Conservation (phyloP, 1,284 basidiomycete species). For the Inonotus obliquus region DNA sequence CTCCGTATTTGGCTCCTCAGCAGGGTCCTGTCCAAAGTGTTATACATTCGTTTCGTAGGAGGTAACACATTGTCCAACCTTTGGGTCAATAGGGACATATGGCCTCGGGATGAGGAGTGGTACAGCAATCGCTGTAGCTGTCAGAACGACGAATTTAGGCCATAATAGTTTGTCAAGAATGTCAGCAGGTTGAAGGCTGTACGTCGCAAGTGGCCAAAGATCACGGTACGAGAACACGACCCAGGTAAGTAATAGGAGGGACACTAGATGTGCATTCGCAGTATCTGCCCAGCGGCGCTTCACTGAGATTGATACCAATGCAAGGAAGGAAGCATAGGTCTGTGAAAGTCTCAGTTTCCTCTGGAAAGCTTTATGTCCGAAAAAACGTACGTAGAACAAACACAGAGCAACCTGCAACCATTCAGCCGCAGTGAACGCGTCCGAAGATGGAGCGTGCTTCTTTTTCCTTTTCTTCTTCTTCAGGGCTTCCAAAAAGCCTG, state of each 20-base stretch:
- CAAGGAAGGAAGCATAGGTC: conserved; percentile 28
- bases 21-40: conserved; percentile 37
- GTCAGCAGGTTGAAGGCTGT: conserved; percentile 31
- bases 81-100: conserved; percentile 40
- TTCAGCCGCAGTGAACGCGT: conserved; percentile 17
- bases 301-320: conserved; percentile 29
- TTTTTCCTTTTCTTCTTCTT: conserved; percentile 17
- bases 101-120: conserved; percentile 38
- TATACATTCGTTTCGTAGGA: conserved; percentile 26
- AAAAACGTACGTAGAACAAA: conserved; percentile 23
- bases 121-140: conserved; percentile 30
- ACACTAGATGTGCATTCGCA: conserved; percentile 30
- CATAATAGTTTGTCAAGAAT: conserved; percentile 32
- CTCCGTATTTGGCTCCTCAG: conserved; percentile 50
- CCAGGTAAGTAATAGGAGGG: conserved; percentile 35
- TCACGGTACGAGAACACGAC: conserved; percentile 57
- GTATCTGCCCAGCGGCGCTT: conserved; percentile 28
- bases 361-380: neutral
- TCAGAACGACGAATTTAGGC: conserved; percentile 33
- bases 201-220: conserved; percentile 57
- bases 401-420: conserved; percentile 26
- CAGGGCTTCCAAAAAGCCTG: neutral
- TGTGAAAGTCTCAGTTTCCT: conserved; percentile 4
- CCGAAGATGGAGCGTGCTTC: conserved; percentile 6
- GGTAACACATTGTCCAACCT: conserved; percentile 31